Conservation (phyloP, 148 eudicot genomes). For the Silene conica region DNA sequence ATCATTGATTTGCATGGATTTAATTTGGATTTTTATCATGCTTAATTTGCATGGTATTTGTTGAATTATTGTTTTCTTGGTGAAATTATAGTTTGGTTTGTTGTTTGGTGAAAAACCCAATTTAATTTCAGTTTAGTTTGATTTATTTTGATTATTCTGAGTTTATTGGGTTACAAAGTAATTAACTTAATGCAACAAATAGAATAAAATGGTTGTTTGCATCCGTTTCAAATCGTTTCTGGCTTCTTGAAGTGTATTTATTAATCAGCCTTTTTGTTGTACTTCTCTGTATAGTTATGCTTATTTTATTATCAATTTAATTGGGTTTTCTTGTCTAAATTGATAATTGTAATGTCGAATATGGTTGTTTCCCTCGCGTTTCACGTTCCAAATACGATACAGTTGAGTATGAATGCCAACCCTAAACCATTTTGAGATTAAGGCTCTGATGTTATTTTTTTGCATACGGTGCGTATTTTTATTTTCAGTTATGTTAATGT, state of each 20-base stretch:
- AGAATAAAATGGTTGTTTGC: background rate
- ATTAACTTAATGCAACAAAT: background rate
- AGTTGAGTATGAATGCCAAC: background rate
- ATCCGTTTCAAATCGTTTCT: background rate
- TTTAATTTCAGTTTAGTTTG: background rate
- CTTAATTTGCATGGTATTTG: slow-evolving; percentile 25
- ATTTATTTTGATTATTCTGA: background rate
- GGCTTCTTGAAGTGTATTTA: background rate
- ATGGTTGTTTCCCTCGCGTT: background rate
- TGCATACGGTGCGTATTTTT: background rate
- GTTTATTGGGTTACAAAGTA: background rate
- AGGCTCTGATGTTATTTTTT: too few species aligned
- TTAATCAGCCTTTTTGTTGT: background rate
- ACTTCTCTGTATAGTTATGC: background rate
- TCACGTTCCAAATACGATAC: background rate
- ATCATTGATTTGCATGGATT: slow-evolving; percentile 25
- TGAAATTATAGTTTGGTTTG: background rate
- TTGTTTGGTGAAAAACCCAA: too few species aligned
- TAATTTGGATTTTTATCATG: slow-evolving; percentile 7
- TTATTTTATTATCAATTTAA: background rate
- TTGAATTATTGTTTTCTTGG: slow-evolving; percentile 8
- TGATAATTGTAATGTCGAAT: background rate
- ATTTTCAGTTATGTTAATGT: background rate
- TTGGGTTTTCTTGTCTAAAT: background rate
- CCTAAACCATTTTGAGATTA: too few species aligned